Percentiles rank a stretch among this genome's conserved stretches.
phyloP scores from a whole-genome alignment of 2,329 filamentous ascomycete genomes.

The Clarireedia monteithiana region DNA sequence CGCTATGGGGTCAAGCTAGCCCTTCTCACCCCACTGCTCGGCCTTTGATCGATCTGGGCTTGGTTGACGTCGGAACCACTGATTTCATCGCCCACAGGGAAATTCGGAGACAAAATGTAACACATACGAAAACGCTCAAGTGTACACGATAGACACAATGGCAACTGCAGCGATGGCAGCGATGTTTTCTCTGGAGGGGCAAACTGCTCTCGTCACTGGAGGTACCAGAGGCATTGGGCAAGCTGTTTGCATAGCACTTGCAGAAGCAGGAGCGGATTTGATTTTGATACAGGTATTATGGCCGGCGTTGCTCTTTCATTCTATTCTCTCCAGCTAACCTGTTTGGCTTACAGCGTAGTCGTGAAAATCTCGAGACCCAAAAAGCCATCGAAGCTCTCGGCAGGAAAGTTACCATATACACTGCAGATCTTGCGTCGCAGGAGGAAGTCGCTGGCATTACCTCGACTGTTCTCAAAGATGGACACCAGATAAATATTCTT shows the following conservation, averaged over 20 bases:
- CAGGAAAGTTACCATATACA: conserved; percentile 60
- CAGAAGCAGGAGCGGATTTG: conserved; percentile 34
- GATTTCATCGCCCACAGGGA: no score
- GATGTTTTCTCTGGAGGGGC: conserved; percentile 30
- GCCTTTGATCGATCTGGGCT: no score
- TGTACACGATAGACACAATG: conserved; percentile 14
- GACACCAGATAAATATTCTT: conserved; percentile 36
- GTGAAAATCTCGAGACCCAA: conserved; percentile 41
- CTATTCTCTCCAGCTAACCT: neutral
- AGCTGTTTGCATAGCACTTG: conserved; percentile 31
- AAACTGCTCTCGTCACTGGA: conserved; percentile 33
- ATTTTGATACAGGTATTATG: conserved; percentile 32
- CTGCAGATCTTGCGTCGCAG: conserved; percentile 58
- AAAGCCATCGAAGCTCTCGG: conserved; percentile 55
- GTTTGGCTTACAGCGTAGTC: conserved; percentile 21
- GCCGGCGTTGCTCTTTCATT: neutral
- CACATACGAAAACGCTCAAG: neutral
- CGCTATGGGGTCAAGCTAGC: no score
- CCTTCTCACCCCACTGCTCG: no score
- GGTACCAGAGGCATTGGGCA: conserved; percentile 34
- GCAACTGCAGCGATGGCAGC: conserved; percentile 16
- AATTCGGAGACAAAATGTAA: neutral
- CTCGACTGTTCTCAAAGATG: conserved; percentile 49
- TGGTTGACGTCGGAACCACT: no score
- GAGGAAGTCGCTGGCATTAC: conserved; percentile 52